Percentiles rank a stretch among this genome's conserved stretches.
These are phyloP conservation scores for Cafeteria roenbergensis DNA, from an alignment of 108 stramenopile genomes.

Conservation along the genomic window DNA sequence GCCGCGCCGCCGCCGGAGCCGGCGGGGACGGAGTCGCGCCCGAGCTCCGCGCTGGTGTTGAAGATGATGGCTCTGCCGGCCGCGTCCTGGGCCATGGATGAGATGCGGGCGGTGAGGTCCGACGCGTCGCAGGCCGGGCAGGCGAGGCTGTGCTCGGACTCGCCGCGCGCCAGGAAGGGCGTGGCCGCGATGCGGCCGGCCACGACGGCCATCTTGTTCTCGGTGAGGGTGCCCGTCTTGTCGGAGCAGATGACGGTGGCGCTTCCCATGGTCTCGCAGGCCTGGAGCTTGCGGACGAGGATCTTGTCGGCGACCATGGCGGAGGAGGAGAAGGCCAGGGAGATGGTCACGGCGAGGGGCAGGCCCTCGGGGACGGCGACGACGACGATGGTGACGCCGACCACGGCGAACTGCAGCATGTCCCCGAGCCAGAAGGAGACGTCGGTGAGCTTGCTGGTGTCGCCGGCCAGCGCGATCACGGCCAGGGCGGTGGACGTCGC, in stretches of 20 bases:
- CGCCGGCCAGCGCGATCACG: background rate
- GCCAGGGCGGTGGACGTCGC: conserved; percentile 9
- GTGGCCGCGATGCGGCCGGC: conserved; percentile 33
- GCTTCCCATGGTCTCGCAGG: conserved; percentile 97
- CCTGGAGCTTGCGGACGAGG: conserved; percentile 80
- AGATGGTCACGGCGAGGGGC: conserved; percentile 84
- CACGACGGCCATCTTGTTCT: conserved; percentile 73
- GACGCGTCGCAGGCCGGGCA: background rate
- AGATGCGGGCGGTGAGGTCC: no score
- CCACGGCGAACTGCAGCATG: conserved; percentile 71
- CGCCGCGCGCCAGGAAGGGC: conserved; percentile 33
- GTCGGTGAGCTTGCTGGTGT: background rate
- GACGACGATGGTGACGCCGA: conserved; percentile 80
- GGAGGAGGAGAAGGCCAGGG: conserved; percentile 69
- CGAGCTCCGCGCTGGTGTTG: background rate
- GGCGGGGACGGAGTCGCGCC: background rate
- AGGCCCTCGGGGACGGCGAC: conserved; percentile 96
- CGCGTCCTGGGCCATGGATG: background rate
- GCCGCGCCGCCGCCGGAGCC: background rate
- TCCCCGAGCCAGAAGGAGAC: conserved; percentile 52
- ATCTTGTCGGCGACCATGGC: conserved; percentile 87
- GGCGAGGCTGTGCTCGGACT: background rate
- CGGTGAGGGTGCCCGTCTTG: conserved; percentile 73
- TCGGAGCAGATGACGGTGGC: conserved; percentile 96
- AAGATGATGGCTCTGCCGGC: background rate